phyloP scores from a whole-genome alignment of 805 yeast genomes.

The Sugiyamaella chiloensis region DNA sequence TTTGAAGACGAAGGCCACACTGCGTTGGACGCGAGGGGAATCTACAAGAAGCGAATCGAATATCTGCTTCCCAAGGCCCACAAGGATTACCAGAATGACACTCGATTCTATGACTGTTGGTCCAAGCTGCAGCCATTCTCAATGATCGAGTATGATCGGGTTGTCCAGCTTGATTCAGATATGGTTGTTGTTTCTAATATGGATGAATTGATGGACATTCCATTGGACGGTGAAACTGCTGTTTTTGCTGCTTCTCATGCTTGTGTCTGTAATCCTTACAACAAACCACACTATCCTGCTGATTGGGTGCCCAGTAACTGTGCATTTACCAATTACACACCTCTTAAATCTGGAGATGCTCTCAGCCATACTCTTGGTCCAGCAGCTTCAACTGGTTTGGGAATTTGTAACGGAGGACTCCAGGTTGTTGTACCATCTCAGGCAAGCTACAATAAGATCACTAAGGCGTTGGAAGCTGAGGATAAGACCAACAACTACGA shows the following conservation, averaged over 20 bases:
- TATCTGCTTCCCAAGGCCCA: conserved; percentile 43
- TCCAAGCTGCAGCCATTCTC: conserved; percentile 56
- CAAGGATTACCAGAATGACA: conserved; percentile 48
- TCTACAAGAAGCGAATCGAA: conserved; percentile 41
- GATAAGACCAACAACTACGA: conserved; percentile 41
- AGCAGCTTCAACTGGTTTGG: conserved; percentile 39
- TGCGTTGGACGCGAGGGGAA: conserved; percentile 39
- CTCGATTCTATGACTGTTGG: conserved; percentile 60
- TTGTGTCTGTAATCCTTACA: conserved; percentile 59
- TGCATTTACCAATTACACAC: conserved; percentile 38
- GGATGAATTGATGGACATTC: conserved; percentile 56
- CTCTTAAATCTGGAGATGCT: conserved; percentile 11
- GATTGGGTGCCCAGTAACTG: conserved; percentile 54
- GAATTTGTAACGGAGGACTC: conserved; percentile 59
- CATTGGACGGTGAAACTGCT: conserved; percentile 33
- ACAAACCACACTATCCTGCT: conserved; percentile 50
- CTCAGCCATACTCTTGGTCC: conserved; percentile 41
- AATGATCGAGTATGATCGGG: conserved; percentile 48
- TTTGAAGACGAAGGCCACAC: conserved; percentile 42
- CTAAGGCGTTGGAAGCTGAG: conserved; percentile 40
- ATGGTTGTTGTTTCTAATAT: conserved; percentile 55
- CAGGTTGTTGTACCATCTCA: conserved; percentile 47
- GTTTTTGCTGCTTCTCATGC: conserved; percentile 60
- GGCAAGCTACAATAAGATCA: conserved; percentile 40
- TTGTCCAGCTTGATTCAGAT: conserved; percentile 56